Evolutionary conservation across 1,284 basidiomycete species (phyloP), one percentile per base, ranked within the genome.

Genomic region (Inonotus hispidus): DNA sequence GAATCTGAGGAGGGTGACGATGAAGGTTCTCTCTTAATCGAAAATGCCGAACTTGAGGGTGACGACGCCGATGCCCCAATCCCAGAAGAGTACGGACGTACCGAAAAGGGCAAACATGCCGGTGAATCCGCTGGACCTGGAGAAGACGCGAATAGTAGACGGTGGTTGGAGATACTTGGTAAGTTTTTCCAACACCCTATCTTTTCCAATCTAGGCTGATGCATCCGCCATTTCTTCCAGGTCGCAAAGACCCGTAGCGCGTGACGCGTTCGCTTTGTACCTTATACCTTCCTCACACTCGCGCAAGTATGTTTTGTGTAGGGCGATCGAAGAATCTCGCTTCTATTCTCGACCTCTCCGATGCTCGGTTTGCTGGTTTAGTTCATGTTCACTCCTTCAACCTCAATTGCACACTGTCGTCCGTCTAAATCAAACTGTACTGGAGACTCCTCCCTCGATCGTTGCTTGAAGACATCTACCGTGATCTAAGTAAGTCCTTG

Each of bases 131-230:
- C 25, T 41, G 21, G 29, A 3, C 19, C 56, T 6, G 37, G 32
- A 3, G 37, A 37, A 45, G 56, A 58, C 19, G 46, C 23, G 2
- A 58, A 58, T 27, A 58, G 46, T 19, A 59, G 27, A 53, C 45
- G 57, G 16, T 59, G 57, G 57, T 16, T 52, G 27, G 37, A 59
- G 49, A 59, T 59, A 43, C 57, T 59, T 43, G 57, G 57, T 41
- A 46, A n/a, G 50, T 35, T 21, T 32, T 35, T 16, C 5, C 5
- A 14, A 11, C n/a, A 8, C 27, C 8, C 32, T 35, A 23, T 2
- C 23, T 13, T 11, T 4, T 49, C 23, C 23, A 5, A n/a, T 8
- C 6, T n/a, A 27, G 35, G 2, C 29, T 16, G 10, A 29, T n/a
- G 27, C 16, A 13, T 52, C 6, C 32, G 16, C 4, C 32, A 27